phyloP scores from a whole-genome alignment of 768 basidiomycete genomes.

The Pisolithus sp. region DNA sequence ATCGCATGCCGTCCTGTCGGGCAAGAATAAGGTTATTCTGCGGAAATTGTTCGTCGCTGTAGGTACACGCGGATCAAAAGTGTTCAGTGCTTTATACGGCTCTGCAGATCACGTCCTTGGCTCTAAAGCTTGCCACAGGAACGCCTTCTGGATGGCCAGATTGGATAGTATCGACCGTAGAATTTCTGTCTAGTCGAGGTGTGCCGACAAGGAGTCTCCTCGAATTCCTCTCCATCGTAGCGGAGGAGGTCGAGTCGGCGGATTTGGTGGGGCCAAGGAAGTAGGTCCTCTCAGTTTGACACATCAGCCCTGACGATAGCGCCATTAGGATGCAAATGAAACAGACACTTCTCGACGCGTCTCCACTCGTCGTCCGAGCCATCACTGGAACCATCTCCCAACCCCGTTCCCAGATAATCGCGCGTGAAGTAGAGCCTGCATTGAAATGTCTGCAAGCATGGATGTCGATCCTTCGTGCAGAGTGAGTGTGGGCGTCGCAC shows the following conservation, averaged over 20 bases:
- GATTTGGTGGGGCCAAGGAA: constrained; percentile 69
- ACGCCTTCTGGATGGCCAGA: constrained; percentile 61
- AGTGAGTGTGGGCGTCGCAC: constrained; percentile 38
- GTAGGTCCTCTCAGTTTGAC: constrained; percentile 29
- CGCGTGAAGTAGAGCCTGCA: constrained; percentile 55
- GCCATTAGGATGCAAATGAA: constrained; percentile 51
- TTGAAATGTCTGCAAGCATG: constrained; percentile 80
- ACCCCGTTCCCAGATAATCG: constrained; percentile 25
- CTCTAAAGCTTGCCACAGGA: constrained; percentile 60
- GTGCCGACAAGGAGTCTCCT: constrained; percentile 55
- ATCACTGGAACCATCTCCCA: constrained; percentile 51
- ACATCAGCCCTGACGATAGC: constrained; percentile 4
- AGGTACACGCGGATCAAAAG: constrained; percentile 21
- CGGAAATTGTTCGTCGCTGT: constrained; percentile 88
- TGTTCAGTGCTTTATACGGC: constrained; percentile 4
- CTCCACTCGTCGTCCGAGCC: constrained; percentile 65
- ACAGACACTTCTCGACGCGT: constrained; percentile 59
- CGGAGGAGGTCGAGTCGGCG: constrained; percentile 73
- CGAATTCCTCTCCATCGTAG: constrained; percentile 76
- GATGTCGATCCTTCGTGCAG: constrained; percentile 63
- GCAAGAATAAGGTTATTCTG: constrained; percentile 63
- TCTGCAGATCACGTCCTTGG: constrained; percentile 57
- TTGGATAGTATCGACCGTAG: constrained; percentile 66
- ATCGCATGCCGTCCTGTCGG: constrained; percentile 52
- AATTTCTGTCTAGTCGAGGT: constrained; percentile 53